These are phyloP conservation scores for Boechera divaricarpa DNA, from an alignment of 345 rosid genomes.

Conservation along the genomic window DNA sequence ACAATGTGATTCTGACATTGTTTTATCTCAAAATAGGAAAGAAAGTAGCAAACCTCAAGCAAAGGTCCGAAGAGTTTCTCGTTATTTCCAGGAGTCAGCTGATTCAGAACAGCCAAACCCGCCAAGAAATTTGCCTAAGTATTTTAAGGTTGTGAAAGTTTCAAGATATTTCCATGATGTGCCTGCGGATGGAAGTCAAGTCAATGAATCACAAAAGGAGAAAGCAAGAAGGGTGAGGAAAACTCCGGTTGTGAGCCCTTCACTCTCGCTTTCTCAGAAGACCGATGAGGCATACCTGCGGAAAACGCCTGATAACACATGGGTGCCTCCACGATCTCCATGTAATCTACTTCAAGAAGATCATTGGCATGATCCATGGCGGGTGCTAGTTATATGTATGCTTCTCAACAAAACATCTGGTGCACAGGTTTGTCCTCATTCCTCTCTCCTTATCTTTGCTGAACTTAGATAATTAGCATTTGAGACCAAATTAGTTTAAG, in stretches of 20 bases:
- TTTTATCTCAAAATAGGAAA: conserved; percentile 12
- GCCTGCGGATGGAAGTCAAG: conserved; percentile 6
- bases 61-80: conserved; percentile 46
- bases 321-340: conserved; percentile 65
- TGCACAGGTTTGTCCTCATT: conserved; percentile 51
- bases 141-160: conserved; percentile 33
- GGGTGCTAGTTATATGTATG: conserved; percentile 72
- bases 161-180: conserved; percentile 49
- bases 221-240: conserved; percentile 35
- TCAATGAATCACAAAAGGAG: conserved; percentile 12
- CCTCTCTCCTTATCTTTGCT: not conserved
- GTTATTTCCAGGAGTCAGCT: conserved; percentile 34
- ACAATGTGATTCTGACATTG: conserved; percentile 21
- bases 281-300: conserved; percentile 63
- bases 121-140: conserved; percentile 1
- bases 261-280: conserved; percentile 50
- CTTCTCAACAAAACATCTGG: conserved; percentile 74
- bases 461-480: not conserved
- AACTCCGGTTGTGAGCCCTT: conserved; percentile 33
- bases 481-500: conserved; percentile 11
- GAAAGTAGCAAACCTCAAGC: conserved; percentile 16
- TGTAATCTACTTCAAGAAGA: conserved; percentile 62
- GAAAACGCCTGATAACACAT: conserved; percentile 51
- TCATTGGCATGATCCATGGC: conserved; percentile 72
- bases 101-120: conserved; percentile 31